Base-by-base conservation (phyloP, 305 asterid genomes). In the Stenogyne calaminthoides region DNA sequence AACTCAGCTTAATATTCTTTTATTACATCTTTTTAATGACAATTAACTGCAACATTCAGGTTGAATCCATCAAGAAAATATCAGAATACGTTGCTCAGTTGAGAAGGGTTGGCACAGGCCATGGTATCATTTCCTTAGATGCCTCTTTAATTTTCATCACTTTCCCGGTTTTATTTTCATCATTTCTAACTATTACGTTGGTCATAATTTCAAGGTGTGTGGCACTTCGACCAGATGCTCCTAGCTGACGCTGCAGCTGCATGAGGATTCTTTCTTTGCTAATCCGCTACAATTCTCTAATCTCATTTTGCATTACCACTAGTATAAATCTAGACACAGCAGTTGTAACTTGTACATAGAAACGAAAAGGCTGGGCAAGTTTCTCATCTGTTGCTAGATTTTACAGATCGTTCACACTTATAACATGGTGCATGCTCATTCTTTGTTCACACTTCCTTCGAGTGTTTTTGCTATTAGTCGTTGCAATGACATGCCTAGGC, bases 31-130 rank as follows among this genome's bases (percentile, higher is more conserved):
- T 37, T 34, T 22, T 42, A 4, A 57, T 29, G 29, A 6, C 32
- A 15, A 46, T 42, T 19, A 14, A 4, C 9, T 37, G 70, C 57
- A 37, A 54, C 32, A 42, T 55, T 74, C 63, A 74, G 78, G 73
- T 74, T 19, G 78, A 74, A n/a, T 46, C 78, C 34, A 66, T 74
- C 73, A 74, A 74, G 73, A 56, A 67, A 55, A 67, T 67, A 57
- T 57, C 78, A 44, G 73, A 74, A 58, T 74, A 56, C 25, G 78
- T 67, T 20, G 73, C 78, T 67, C 73, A 74, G 60, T 34, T 74
- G 73, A 66, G 78, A 74, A 74, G 73, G 62, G 55, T 74, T 67
- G 73, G 78, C 73, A 14, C 62, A 57, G 73, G 78, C 62, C 78
- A 74, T 34, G 78, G 78, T 74, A 73, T 15, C 29, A 18, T 62